phyloP scores from a whole-genome alignment of 2,329 filamentous ascomycete species.

The Aureobasidium namibiae region DNA sequence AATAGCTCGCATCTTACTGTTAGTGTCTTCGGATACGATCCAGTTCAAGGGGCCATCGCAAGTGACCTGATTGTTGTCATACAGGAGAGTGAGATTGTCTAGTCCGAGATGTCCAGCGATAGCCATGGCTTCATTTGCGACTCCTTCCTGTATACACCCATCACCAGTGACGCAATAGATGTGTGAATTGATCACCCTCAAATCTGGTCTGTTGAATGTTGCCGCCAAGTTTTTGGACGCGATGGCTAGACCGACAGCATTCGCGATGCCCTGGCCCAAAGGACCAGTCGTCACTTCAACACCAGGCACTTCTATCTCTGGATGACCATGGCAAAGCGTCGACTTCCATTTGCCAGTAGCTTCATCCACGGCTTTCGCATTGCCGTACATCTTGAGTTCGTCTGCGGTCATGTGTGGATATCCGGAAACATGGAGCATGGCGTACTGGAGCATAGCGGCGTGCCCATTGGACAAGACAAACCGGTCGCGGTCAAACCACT shows the following conservation, averaged over 20 bases:
- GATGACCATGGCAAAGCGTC: conserved; percentile 47
- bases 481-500: conserved; percentile 37
- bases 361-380: conserved; percentile 19
- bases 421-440: conserved; percentile 45
- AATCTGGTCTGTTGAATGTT: conserved; percentile 44
- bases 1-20: conserved; percentile 49
- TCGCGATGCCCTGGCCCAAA: conserved; percentile 52
- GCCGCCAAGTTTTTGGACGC: conserved; percentile 49
- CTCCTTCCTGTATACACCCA: conserved; percentile 52
- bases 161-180: conserved; percentile 53
- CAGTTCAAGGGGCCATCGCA: conserved; percentile 50
- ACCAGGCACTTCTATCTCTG: conserved; percentile 50
- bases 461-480: conserved; percentile 37
- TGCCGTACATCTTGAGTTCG: conserved; percentile 50
- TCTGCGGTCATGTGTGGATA: conserved; percentile 50
- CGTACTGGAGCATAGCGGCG: conserved; percentile 41
- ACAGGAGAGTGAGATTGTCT: conserved; percentile 50
- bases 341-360: conserved; percentile 28
- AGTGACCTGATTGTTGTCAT: conserved; percentile 55
- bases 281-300: conserved; percentile 54
- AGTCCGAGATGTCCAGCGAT: conserved; percentile 49
- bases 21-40: conserved; percentile 49
- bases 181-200: conserved; percentile 42
- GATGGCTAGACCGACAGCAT: conserved; percentile 52
- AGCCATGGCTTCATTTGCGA: conserved; percentile 48